phyloP scores from a whole-genome alignment of 2,329 filamentous ascomycete genomes.

The Graphiopsis chlorocephala region DNA sequence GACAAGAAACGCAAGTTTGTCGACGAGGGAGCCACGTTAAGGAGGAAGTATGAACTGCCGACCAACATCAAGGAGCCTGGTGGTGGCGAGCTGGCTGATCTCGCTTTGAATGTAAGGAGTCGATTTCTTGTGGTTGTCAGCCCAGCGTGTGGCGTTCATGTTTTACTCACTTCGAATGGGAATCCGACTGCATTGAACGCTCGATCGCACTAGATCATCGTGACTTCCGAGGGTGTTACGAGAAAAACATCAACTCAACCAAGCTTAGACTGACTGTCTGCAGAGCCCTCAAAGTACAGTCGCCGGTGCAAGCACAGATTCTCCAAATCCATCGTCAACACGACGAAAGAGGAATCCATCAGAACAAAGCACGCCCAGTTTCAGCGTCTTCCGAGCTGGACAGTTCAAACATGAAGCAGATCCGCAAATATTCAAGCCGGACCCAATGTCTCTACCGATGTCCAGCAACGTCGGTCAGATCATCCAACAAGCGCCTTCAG shows the following conservation, averaged over 20 bases:
- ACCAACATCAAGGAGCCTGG: not conserved
- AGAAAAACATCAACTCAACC: not conserved
- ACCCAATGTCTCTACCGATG: not conserved
- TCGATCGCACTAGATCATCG: not conserved
- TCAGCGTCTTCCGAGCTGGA: slow-evolving; percentile 3
- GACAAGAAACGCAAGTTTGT: slow-evolving; percentile 38
- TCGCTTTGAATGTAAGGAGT: slow-evolving; percentile 11
- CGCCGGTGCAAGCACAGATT: slow-evolving; percentile 8
- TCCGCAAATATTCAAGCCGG: slow-evolving; percentile 8
- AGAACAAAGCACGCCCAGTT: slow-evolving; percentile 8
- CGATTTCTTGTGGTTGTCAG: not conserved
- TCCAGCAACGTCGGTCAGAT: not conserved
- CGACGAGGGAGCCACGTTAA: slow-evolving; percentile 32
- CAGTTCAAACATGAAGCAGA: not conserved
- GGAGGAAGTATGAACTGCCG: slow-evolving; percentile 30
- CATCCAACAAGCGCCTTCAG: not conserved
- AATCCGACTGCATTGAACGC: not conserved
- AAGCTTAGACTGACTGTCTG: not conserved
- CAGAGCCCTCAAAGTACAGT: slow-evolving; percentile 13
- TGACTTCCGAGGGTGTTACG: not conserved
- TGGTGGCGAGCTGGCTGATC: slow-evolving; percentile 12
- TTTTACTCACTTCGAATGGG: not conserved
- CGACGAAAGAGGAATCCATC: slow-evolving; percentile 6
- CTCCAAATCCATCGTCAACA: not conserved
- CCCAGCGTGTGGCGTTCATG: not conserved